Evolutionary conservation across 2,329 filamentous ascomycete species (phyloP), one percentile per base, ranked within the genome.

Genomic region (Penicillium crustosum): DNA sequence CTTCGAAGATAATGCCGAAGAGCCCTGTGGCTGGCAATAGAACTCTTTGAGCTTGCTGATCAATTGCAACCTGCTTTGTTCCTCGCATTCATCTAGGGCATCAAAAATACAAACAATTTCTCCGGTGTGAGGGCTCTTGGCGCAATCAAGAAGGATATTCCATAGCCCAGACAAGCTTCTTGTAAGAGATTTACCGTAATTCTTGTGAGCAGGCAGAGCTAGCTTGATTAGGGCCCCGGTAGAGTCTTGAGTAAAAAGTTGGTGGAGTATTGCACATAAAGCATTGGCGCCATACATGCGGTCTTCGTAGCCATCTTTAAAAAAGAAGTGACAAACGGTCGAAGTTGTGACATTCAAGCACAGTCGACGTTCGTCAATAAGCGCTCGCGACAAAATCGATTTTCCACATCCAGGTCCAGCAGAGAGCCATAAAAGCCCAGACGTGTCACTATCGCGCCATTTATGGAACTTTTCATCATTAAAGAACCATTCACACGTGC

Each of bases 301-400:
- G 10, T 57, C 61, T 42, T 23, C 13, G 21, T 42, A 23, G 17
- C 66, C 68, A 41, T 71, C 68, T 45, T 74, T 71, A 60, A 75
- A 76, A 55, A 76, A 76, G 62, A 73, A 74, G 49, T 75, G 68
- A 51, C 70, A 74, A 35, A 71, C 58, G 3, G 53, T 70, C 4
- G 67, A 59, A 0, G 63, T 63, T 8, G 60, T 62, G 17, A 51
- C 43, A n/a, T 44, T 68, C 17, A 58, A 59, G 1, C 59, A 63
- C 3, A 73, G 50, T 8, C 36, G 62, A 0, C 57, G 23, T 39
- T 72, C 63, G 38, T 75, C 72, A 13, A 76, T 60, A 6, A 76
- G 51, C 9, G 61, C 17, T 15, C 54, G 66, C 13, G 59, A 27
- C 13, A 70, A 39, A 3, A 68, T 65, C 17, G 69, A 71, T 38